These are phyloP conservation scores for Fusarium compactum DNA, from an alignment of 2,329 filamentous ascomycete genomes.

Conservation along the genomic window DNA sequence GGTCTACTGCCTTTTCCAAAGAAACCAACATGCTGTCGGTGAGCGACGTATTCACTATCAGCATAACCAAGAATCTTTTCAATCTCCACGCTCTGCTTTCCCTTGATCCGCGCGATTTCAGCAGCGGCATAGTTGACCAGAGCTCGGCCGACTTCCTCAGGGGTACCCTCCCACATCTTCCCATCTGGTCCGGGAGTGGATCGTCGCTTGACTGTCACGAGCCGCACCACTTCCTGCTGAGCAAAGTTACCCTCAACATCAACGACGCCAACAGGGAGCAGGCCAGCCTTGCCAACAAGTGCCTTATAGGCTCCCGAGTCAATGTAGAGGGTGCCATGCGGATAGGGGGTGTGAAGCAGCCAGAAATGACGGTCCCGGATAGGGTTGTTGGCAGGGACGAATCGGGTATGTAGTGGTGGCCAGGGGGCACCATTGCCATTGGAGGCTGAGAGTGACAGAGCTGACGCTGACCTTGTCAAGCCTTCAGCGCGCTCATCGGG, in stretches of 20 bases:
- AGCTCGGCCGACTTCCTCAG: conserved; percentile 84
- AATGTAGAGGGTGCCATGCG: conserved; percentile 92
- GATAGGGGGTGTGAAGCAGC: conserved; percentile 91
- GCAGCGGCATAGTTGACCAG: conserved; percentile 92
- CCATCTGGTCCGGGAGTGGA: conserved; percentile 56
- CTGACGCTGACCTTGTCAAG: conserved; percentile 56
- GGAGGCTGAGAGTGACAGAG: conserved; percentile 53
- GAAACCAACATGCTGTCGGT: conserved; percentile 88
- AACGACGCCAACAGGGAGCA: conserved; percentile 91
- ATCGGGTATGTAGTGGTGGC: conserved; percentile 88
- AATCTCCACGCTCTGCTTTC: conserved; percentile 85
- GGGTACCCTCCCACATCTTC: conserved; percentile 63
- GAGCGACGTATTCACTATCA: conserved; percentile 92
- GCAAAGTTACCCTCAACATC: conserved; percentile 90
- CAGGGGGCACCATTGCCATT: conserved; percentile 48
- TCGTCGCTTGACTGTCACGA: conserved; percentile 80
- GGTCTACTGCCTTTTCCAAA: conserved; percentile 68
- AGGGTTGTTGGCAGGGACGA: conserved; percentile 84
- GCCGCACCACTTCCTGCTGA: conserved; percentile 90
- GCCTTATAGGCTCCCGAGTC: conserved; percentile 89
- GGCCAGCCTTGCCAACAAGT: conserved; percentile 83
- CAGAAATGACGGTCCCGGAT: conserved; percentile 97
- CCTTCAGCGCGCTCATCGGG: conserved; percentile 51
- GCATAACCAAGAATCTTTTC: conserved; percentile 85
- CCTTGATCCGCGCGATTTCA: conserved; percentile 88